phyloP scores from a whole-genome alignment of 441 rosid species.

The Pelargonium fulgidum region DNA sequence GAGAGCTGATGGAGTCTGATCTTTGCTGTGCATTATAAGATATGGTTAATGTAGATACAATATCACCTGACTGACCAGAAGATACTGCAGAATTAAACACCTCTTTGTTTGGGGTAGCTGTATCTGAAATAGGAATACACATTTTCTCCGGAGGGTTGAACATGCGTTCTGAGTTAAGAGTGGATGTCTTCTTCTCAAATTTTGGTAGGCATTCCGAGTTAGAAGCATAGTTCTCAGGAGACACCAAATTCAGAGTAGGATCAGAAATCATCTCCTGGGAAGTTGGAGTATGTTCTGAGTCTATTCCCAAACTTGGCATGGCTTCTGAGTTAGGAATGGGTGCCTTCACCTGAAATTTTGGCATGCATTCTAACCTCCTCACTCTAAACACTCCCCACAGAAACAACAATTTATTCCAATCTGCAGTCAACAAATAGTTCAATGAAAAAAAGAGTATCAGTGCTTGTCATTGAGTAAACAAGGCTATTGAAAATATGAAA shows the following conservation, averaged over 20 bases:
- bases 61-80: slow-evolving; percentile 12
- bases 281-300: slow-evolving; percentile 15
- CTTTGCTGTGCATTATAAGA: slow-evolving; percentile 7
- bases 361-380: slow-evolving; percentile 7
- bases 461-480: not conserved
- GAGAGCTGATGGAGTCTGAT: slow-evolving; percentile 10
- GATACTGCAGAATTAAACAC: no score
- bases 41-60: slow-evolving; percentile 8
- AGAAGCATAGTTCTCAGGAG: no score
- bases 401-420: slow-evolving; percentile 29
- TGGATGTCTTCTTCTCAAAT: no score
- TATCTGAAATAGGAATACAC: not conserved
- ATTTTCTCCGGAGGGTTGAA: not conserved
- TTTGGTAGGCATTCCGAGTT: no score
- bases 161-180: no score
- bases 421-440: slow-evolving; percentile 21
- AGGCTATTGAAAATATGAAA: slow-evolving; percentile 3
- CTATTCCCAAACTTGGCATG: not conserved
- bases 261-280: not conserved
- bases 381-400: slow-evolving; percentile 34
- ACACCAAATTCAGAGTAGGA: not conserved
- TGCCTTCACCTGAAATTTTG: no score
- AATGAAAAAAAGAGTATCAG: not conserved
- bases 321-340: not conserved
- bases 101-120: no score